phyloP scores from a whole-genome alignment of 192 early-diverging fungal genomes.

The Coemansia sp. region DNA sequence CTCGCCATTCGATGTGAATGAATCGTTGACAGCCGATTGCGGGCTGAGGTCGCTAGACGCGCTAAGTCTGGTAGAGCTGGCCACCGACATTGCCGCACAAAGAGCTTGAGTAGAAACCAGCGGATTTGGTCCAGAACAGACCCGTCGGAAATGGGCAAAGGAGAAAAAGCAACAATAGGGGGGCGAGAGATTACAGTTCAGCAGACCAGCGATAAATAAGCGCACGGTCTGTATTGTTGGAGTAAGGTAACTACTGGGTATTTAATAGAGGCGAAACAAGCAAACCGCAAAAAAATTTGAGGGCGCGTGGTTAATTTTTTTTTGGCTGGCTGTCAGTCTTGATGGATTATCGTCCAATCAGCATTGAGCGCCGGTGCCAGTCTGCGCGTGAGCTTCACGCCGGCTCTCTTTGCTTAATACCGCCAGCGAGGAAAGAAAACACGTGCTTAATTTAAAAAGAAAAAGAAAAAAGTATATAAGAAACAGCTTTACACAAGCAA shows the following conservation, averaged over 20 bases:
- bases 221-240: not conserved
- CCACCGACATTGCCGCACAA: constrained; percentile 12
- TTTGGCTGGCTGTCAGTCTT: not conserved
- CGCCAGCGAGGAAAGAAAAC: not conserved
- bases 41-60: not conserved
- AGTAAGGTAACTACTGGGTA: too few relatives aligned
- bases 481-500: not conserved
- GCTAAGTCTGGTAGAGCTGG: constrained; percentile 6
- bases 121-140: too few relatives aligned
- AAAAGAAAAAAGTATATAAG: constrained; percentile 1
- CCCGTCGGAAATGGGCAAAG: not conserved
- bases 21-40: not conserved
- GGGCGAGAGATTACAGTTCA: not conserved
- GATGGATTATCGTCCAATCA: not conserved
- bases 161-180: constrained; percentile 5
- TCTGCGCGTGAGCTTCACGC: not conserved
- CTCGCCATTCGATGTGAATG: not conserved
- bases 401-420: not conserved
- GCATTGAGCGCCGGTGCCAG: not conserved
- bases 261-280: too few relatives aligned
- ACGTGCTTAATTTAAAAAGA: constrained; percentile 1
- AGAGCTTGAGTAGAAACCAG: not conserved
- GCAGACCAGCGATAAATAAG: constrained; percentile 5
- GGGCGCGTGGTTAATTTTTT: constrained; percentile 4
- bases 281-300: too few relatives aligned